Base-by-base conservation (phyloP, 148 eudicot genomes). In the Amaranthus palmeri region DNA sequence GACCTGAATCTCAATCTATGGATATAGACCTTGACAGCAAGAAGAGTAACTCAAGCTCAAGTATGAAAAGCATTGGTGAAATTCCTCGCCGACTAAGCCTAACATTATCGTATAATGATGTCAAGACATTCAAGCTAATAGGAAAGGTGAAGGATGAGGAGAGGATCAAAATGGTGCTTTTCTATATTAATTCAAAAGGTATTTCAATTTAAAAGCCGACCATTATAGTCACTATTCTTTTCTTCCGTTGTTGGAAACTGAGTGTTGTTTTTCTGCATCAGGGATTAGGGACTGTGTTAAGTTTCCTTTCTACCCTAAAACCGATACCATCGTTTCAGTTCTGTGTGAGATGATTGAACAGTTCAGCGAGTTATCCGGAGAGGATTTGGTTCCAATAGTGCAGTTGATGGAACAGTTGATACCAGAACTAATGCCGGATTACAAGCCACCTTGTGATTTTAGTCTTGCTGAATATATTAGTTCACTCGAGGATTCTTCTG, bases 341-440 rank as follows among this genome's bases (percentile, higher is more conserved):
- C 87, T 87, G 25, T 48, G 76, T 73, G 97, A 92, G 84, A 92
- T 92, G 97, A 88, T 86, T 65, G 82, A 87, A 52, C 81, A 86
- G 76, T 11, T 44, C 15, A 86, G 86, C 60, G 83, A 78, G 48
- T 80, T 92, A 65, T 74, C 77, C 55, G 77, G 70, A 59, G 85
- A 85, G 42, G 90, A 92, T 73, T 74, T 79, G 50, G 76, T 77
- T 69, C 66, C 84, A 25, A 84, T 86, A 57, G 89, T 87, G 17
- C 83, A 86, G 71, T 78, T 92, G 78, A 89, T 92, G 69, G 84
- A 89, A 71, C 73, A 74, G 77, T 68, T 89, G 64, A 82, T 92
- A 43, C 64, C 64, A 45, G 73, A 74, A 69, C 78, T 89, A 63
- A 55, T 79, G 52, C 85, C 85, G 1, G 68, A 69, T 40, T 80